Conservation (phyloP, 768 basidiomycete species). For the Suillus sp. region DNA sequence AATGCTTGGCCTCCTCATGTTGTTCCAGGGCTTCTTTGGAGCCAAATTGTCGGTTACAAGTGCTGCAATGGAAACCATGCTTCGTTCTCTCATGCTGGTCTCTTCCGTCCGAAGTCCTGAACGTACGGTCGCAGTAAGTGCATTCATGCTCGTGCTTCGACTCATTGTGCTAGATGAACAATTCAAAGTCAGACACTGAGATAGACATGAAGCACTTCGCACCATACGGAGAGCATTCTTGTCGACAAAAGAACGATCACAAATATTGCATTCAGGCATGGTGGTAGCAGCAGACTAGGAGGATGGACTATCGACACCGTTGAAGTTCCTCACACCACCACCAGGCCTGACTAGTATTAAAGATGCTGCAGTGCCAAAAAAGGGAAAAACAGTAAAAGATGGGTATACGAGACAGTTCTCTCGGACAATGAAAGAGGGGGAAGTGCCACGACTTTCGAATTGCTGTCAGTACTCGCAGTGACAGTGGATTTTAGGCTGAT, state of each 20-base stretch:
- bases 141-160: slow-evolving; percentile 13
- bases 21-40: slow-evolving; percentile 10
- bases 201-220: background rate
- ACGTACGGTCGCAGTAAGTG: slow-evolving; percentile 16
- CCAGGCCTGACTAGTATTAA: background rate
- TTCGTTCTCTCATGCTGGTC: slow-evolving; percentile 15
- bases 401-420: background rate
- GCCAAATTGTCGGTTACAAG: slow-evolving; percentile 13
- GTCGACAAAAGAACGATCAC: slow-evolving; percentile 23
- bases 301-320: background rate
- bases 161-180: background rate
- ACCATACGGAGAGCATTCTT: slow-evolving; percentile 18
- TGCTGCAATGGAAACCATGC: slow-evolving; percentile 14
- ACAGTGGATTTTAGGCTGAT: background rate
- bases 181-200: background rate
- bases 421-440: background rate
- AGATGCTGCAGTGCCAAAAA: too few relatives aligned
- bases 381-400: background rate
- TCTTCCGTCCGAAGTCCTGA: slow-evolving; percentile 13
- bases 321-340: background rate
- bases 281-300: slow-evolving; percentile 1
- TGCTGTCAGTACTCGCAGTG: background rate
- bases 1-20: slow-evolving; percentile 19
- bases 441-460: background rate
- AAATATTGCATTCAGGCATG: slow-evolving; percentile 25